A percentile compares a stretch with the other conserved stretches of the same genome.
These are phyloP conservation scores for Pseudogymnoascus sp. DNA, from an alignment of 2,329 filamentous ascomycete species.

Conservation along the genomic window DNA sequence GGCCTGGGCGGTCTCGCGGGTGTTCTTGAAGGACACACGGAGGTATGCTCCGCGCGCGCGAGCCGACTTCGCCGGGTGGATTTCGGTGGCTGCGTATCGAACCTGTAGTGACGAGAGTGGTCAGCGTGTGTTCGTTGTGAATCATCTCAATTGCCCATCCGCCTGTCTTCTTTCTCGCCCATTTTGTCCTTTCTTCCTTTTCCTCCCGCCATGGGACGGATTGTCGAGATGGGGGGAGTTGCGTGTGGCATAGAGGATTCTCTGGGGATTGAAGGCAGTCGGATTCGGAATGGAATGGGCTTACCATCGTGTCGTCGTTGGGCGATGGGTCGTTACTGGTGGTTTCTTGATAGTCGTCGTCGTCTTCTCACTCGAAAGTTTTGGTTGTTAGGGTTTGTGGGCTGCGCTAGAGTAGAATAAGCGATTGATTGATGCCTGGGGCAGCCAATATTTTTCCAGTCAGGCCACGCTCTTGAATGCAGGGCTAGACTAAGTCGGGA, in stretches of 20 bases:
- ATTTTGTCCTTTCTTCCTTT: background rate
- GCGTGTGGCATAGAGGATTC: background rate
- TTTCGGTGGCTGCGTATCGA: slow-evolving; percentile 90
- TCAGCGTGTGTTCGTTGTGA: background rate
- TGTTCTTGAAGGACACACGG: slow-evolving; percentile 99
- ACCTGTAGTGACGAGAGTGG: slow-evolving; percentile 45
- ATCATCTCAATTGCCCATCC: slow-evolving; percentile 7
- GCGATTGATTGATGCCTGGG: slow-evolving; percentile 2
- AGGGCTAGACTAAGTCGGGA: background rate
- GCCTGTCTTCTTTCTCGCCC: background rate
- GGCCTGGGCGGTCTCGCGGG: slow-evolving; percentile 96
- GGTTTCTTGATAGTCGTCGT: slow-evolving; percentile 8
- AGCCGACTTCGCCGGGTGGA: slow-evolving; percentile 84
- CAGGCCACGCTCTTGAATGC: background rate
- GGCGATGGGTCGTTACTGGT: slow-evolving; percentile 12
- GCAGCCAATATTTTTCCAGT: background rate
- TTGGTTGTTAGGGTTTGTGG: slow-evolving; percentile 8
- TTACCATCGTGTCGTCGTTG: slow-evolving; percentile 16
- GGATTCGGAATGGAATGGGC: slow-evolving; percentile 9
- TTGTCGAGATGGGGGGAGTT: background rate
- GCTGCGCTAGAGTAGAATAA: slow-evolving; percentile 9
- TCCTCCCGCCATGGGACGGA: background rate
- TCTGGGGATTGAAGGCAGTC: slow-evolving; percentile 5
- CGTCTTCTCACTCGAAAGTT: slow-evolving; percentile 9
- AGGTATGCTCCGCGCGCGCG: slow-evolving; percentile 98